A percentile compares a stretch with the other conserved stretches of the same genome.
Conservation (phyloP, 1,284 basidiomycete species). For the Athelia sp. region DNA sequence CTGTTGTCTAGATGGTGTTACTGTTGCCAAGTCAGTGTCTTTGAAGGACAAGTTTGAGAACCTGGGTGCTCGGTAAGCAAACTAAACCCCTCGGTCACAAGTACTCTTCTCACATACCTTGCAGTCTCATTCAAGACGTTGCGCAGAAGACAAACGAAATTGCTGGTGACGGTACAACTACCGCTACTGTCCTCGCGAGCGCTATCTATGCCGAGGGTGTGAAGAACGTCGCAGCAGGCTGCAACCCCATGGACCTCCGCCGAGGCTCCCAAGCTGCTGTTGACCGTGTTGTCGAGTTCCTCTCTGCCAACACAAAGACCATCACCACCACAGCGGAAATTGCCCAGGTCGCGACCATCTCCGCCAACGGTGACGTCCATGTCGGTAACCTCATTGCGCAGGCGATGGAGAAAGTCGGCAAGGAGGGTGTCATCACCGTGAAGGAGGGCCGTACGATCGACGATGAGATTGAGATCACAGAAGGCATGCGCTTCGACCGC, state of each 20-base stretch:
- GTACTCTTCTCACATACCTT: slow-evolving; percentile 4
- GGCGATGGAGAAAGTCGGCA: slow-evolving; percentile 99
- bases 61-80: slow-evolving; percentile 86
- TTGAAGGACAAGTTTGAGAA: slow-evolving; percentile 99
- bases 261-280: slow-evolving; percentile 96
- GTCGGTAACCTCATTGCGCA: slow-evolving; percentile 97
- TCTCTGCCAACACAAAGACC: slow-evolving; percentile 86
- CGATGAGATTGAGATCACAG: slow-evolving; percentile 98
- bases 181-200: slow-evolving; percentile 93
- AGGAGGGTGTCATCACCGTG: slow-evolving; percentile 99
- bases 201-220: slow-evolving; percentile 99
- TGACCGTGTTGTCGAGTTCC: slow-evolving; percentile 90
- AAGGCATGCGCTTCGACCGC: slow-evolving; percentile 99
- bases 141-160: slow-evolving; percentile 96
- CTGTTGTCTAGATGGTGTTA: slow-evolving; percentile 79
- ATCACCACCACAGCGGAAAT: slow-evolving; percentile 98
- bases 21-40: slow-evolving; percentile 92
- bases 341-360: slow-evolving; percentile 97
- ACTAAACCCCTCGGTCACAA: too few species aligned
- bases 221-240: slow-evolving; percentile 98
- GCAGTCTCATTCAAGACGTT: slow-evolving; percentile 90
- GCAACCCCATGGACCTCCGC: slow-evolving; percentile 99
- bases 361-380: slow-evolving; percentile 94
- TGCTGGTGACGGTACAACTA: slow-evolving; percentile 98
- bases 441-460: slow-evolving; percentile 98